Base-by-base conservation (phyloP, 495 filamentous ascomycete species). In the Mycothermus thermophilus region DNA sequence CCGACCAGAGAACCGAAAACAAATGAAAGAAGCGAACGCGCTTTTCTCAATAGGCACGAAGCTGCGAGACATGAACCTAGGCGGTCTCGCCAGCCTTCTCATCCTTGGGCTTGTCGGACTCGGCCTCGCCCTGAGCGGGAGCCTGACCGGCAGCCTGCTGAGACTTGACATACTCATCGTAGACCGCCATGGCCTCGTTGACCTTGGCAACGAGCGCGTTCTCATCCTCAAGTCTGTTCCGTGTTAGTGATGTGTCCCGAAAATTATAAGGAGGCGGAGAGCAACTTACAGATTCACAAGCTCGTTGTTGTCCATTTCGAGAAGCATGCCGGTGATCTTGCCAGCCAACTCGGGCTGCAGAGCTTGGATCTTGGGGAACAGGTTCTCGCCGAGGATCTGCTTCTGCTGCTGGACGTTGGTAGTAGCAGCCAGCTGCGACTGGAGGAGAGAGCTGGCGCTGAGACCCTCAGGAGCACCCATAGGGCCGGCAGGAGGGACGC, bases 251-350 rank as follows among this genome's bases (percentile, higher is more conserved):
- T 47, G 27, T 19, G 25, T 12, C 39, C 16, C 2, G 3, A 27
- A 10, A 20, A n/a, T n/a, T 17, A 38, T 11, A 21, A 35, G 8
- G 13, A 24, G 20, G 15, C 4, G 10, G 23, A 32, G 21, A 28
- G 16, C 10, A 20, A 86, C 90, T 84, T 77, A 97, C 90, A 99
- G 71, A 58, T 79, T 80, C 51, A 99, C 63, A 42, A 99, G 63
- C 68, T 99, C 90, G 30, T 65, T 44, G 55, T 95, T 95, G 43
- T 95, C 90, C 90, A 99, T 99, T 72, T 99, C 90, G 47, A 99
- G 55, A 50, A 99, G 75, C 90, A 99, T 99, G 60, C 90, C 90
- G 40, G 90, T 99, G 53, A 99, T 95, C 79, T 99, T 99, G 47
- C 90, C 90, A 43, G 90, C 90, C 41, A 99, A 68, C 43, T 92